Evolutionary conservation across 495 filamentous ascomycete species (phyloP).

Genomic region (Margaritispora aquatica): DNA sequence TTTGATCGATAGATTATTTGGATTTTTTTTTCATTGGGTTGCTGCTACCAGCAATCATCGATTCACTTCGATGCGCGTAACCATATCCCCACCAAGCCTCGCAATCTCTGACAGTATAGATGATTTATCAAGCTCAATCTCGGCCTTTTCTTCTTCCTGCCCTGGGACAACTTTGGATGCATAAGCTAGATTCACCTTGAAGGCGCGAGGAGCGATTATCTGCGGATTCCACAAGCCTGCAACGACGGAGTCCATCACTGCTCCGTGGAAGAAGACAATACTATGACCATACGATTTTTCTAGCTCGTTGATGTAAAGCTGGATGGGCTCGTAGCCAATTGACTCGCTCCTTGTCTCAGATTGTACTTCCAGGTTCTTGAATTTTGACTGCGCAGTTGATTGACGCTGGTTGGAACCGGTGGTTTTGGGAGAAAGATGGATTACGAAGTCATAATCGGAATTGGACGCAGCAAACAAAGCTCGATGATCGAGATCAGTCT

Average conservation of each 20-base stretch:
- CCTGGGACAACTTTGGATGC: constrained; percentile 52
- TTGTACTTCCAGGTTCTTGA: constrained; percentile 64
- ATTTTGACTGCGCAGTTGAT: constrained; percentile 33
- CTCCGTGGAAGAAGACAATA: constrained; percentile 69
- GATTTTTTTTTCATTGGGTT: not conserved
- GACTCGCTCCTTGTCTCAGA: constrained; percentile 28
- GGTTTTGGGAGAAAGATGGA: constrained; percentile 57
- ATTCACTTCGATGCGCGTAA: constrained; percentile 45
- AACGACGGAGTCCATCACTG: constrained; percentile 49
- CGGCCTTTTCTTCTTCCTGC: constrained; percentile 10
- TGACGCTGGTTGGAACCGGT: constrained; percentile 23
- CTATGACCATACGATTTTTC: constrained; percentile 52
- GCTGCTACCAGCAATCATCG: not conserved
- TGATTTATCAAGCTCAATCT: constrained; percentile 60
- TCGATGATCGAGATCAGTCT: constrained; percentile 46
- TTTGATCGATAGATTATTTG: too few relatives aligned
- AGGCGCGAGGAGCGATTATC: constrained; percentile 42
- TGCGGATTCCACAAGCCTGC: constrained; percentile 78
- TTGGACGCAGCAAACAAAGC: constrained; percentile 63
- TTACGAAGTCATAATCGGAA: constrained; percentile 76
- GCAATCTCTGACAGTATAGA: constrained; percentile 78
- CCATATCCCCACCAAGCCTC: constrained; percentile 55
- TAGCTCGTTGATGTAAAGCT: constrained; percentile 53
- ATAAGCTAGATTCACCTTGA: constrained; percentile 62
- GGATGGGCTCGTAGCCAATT: constrained; percentile 42